Base-by-base conservation (phyloP, 1,139 yeast species). In the Hyphopichia khmerensis region DNA sequence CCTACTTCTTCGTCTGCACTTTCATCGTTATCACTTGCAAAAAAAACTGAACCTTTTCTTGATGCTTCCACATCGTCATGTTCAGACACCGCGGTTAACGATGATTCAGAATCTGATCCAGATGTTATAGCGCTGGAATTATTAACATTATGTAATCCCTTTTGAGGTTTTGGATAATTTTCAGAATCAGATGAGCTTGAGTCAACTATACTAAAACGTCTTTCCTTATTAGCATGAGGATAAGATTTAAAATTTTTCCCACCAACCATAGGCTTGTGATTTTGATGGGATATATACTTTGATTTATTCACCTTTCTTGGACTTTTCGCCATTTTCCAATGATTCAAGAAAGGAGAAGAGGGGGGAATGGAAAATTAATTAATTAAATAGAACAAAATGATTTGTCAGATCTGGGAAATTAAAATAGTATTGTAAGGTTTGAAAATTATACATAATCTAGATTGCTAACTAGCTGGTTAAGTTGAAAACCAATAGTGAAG, bases 161-260 rank as follows among this genome's bases (percentile, higher is more conserved):
- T 48, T 8, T 46, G 49, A 38, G 50, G 44, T 32, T 54, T 60
- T 33, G 55, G 52, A 43, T 56, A 15, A 23, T 17, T 24, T n/a
- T 36, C 67, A 6, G 64, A 57, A 7, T 62, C 62, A n/a, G 68
- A 63, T 3, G 67, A 57, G 13, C 68, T 56, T 4, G 72, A 65
- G 35, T 64, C 67, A 2, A 66, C 72, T 19, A 78, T 63, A 52
- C 80, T 75, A 49, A 77, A 74, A 41, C 77, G 55, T 40, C 80
- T 47, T 40, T 51, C 51, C 13, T 21, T 19, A 5, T 19, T 13
- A 19, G 4, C 6, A 4, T 15, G 17, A 47, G 54, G 58, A 40
- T 62, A 60, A 19, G 59, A 49, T 39, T 62, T 62, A 40, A 67
- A 51, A 35, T 64, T 64, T 53, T 72, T 72, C 14, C 76, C 75